Base-by-base conservation (phyloP, 2,329 filamentous ascomycete genomes). In the Fusarium sp. region DNA sequence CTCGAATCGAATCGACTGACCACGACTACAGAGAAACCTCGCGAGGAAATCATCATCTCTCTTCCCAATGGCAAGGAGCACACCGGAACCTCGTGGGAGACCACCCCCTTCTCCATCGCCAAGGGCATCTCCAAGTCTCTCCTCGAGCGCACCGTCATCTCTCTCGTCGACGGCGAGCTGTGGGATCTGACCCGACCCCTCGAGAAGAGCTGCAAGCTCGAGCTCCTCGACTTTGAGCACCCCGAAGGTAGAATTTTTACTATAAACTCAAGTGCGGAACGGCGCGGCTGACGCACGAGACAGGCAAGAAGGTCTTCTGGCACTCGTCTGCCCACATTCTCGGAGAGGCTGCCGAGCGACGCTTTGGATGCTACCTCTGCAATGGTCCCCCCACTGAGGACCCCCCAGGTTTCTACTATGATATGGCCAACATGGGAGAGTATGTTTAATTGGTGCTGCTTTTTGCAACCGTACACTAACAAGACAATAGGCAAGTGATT, bases 261-360 rank as follows among this genome's bases (percentile, higher is more conserved):
- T 13, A 2, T 22, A 40, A 8, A 13, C 5, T n/a, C n/a, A 16
- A 16, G 27, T 27, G n/a, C 11, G 57, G 13, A 13, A 13, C 29
- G 14, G 42, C 14, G 18, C 27, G 11, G 16, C 68, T 69, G 42
- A 71, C 56, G 54, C 34, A 20, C 14, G 56, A 22, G 34, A 5
- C 63, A 84, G 96, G 94, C 79, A 95, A 96, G 86, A 94, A 94
- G 82, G 96, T 98, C 66, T 99, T 98, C 86, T 99, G 96, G 96
- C 96, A 98, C 84, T 97, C 94, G 22, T 96, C 93, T 79, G 96
- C 96, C 52, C 96, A 99, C 83, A 92, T 97, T 74, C 90, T 99
- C n/a, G 96, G 96, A 77, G 96, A 98, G 84, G 95, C 95, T 69
- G 93, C 93, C 59, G 96, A 99, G 85, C 90, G 93, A 80, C 90